These are phyloP conservation scores for Thermomucor indicae-seudaticae DNA, from an alignment of 371 early-diverging fungal species.

Conservation along the genomic window DNA sequence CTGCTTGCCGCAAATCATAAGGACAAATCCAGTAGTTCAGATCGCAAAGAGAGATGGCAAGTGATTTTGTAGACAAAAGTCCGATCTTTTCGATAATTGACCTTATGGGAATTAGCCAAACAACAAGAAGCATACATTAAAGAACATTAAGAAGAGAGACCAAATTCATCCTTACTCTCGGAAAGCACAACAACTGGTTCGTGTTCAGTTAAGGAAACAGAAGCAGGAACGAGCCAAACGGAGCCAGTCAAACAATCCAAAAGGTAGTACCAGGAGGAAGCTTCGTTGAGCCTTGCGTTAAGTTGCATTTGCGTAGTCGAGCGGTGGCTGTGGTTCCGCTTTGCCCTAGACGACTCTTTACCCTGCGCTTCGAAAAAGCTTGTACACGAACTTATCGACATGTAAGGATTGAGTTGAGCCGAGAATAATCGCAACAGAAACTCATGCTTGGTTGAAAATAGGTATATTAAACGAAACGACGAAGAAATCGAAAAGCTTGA, in stretches of 20 bases:
- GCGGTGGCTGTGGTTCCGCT: slow-evolving; percentile 62
- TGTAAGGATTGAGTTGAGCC: slow-evolving; percentile 18
- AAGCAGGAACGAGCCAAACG: slow-evolving; percentile 38
- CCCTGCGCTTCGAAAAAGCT: slow-evolving; percentile 36
- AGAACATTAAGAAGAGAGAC: slow-evolving; percentile 59
- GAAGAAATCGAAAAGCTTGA: slow-evolving; percentile 49
- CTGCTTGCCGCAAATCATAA: neutral
- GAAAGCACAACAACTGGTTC: slow-evolving; percentile 53
- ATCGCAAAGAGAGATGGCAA: neutral
- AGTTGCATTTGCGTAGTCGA: slow-evolving; percentile 22
- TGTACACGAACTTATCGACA: slow-evolving; percentile 48
- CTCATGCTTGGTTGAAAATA: slow-evolving; percentile 4
- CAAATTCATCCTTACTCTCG: slow-evolving; percentile 59
- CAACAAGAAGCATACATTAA: slow-evolving; percentile 56
- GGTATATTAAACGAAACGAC: slow-evolving; percentile 45
- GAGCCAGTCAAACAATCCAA: slow-evolving; percentile 23
- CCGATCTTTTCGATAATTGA: neutral
- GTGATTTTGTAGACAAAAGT: neutral
- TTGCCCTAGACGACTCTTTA: slow-evolving; percentile 47
- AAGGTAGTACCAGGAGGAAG: slow-evolving; percentile 16
- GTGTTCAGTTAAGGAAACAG: slow-evolving; percentile 49
- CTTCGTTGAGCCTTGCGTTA: neutral
- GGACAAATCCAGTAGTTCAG: neutral
- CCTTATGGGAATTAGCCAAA: slow-evolving; percentile 25
- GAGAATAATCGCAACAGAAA: neutral